Evolutionary conservation across 2,329 filamentous ascomycete genomes (phyloP).

Genomic region (Phialemonium atrogriseum): DNA sequence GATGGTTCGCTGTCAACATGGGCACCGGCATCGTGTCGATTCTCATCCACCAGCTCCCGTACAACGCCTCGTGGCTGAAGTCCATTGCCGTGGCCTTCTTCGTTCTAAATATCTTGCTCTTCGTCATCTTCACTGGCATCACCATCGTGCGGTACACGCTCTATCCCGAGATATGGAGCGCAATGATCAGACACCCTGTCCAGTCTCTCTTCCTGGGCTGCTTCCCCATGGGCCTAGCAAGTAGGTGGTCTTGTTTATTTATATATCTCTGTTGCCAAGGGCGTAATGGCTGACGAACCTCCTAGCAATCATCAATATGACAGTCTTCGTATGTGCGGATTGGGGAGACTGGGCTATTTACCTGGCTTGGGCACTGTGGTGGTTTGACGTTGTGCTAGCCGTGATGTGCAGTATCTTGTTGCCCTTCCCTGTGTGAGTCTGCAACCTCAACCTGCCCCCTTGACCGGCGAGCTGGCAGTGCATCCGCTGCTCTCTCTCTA

Average conservation of each 20-base stretch:
- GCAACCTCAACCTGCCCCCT: neutral
- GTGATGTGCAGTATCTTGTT: slow-evolving; percentile 36
- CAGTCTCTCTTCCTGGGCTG: slow-evolving; percentile 57
- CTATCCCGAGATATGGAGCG: slow-evolving; percentile 52
- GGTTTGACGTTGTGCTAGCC: slow-evolving; percentile 38
- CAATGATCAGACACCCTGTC: slow-evolving; percentile 53
- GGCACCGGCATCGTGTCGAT: slow-evolving; percentile 56
- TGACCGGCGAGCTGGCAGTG: neutral
- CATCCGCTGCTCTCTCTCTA: neutral
- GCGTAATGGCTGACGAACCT: neutral
- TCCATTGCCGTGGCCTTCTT: slow-evolving; percentile 50
- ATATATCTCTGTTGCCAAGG: slow-evolving; percentile 1
- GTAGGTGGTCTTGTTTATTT: slow-evolving; percentile 5
- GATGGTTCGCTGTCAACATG: slow-evolving; percentile 49
- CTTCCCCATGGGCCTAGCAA: slow-evolving; percentile 55
- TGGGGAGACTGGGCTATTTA: slow-evolving; percentile 46
- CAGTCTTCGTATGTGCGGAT: slow-evolving; percentile 47
- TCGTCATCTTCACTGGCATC: slow-evolving; percentile 39
- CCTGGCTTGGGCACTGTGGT: slow-evolving; percentile 46
- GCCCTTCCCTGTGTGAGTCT: slow-evolving; percentile 40
- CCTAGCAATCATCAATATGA: slow-evolving; percentile 48
- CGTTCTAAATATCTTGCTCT: slow-evolving; percentile 45
- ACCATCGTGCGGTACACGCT: slow-evolving; percentile 48
- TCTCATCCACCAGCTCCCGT: slow-evolving; percentile 49
- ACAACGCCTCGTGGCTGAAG: slow-evolving; percentile 41